Evolutionary conservation across 2,329 filamentous ascomycete species (phyloP).

Genomic region (Scedosporium apiospermum): DNA sequence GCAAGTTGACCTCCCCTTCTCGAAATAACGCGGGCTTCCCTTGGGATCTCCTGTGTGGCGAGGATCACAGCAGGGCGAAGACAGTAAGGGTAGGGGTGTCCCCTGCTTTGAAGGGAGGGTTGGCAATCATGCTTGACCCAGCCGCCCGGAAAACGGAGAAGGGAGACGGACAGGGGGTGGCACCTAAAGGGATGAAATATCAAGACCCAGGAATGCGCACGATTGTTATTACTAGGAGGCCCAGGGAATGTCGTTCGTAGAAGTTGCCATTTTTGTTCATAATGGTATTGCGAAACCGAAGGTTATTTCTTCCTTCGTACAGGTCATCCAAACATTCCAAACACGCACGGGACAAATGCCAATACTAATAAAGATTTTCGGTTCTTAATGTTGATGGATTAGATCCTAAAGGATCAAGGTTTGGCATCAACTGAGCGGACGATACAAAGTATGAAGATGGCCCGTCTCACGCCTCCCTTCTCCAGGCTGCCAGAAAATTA

Average conservation of each 20-base stretch:
- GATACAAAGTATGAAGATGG: too few relatives aligned
- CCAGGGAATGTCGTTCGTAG: background rate
- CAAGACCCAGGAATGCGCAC: background rate
- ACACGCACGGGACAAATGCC: background rate
- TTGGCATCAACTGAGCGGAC: too few relatives aligned
- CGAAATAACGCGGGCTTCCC: background rate
- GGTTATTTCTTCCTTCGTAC: background rate
- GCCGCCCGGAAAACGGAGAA: background rate
- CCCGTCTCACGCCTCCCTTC: background rate
- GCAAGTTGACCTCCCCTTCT: too few relatives aligned
- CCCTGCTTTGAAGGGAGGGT: background rate
- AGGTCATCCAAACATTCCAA: background rate
- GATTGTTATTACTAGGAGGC: background rate
- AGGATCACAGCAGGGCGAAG: background rate
- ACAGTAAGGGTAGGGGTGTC: background rate
- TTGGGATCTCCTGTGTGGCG: background rate
- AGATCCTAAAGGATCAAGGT: too few relatives aligned
- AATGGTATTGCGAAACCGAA: background rate
- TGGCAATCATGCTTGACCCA: constrained; percentile 5
- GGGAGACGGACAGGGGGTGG: background rate
- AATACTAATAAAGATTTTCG: too few relatives aligned
- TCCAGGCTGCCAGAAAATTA: background rate
- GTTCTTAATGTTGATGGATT: too few relatives aligned
- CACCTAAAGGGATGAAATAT: background rate
- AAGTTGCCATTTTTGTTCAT: background rate